Conservation (phyloP, 2,329 filamentous ascomycete species). For the Fusarium scirpi region DNA sequence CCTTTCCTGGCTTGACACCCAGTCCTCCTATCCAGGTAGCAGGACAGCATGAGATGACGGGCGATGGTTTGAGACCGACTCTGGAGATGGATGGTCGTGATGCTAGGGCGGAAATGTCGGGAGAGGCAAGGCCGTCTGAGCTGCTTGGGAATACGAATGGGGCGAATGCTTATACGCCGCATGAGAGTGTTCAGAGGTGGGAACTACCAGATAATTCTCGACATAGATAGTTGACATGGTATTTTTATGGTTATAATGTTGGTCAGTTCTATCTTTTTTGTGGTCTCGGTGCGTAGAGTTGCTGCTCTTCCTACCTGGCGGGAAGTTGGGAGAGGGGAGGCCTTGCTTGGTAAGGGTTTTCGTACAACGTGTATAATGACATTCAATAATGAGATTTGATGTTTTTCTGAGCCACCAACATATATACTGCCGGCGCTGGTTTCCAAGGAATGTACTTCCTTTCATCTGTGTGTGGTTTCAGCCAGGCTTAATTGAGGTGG, state of each 20-base stretch:
- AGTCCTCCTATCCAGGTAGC: slow-evolving; percentile 34
- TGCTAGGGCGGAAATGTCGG: slow-evolving; percentile 34
- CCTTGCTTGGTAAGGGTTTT: too few relatives aligned
- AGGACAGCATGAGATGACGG: slow-evolving; percentile 42
- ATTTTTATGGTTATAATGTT: too few relatives aligned
- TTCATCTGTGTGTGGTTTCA: background rate
- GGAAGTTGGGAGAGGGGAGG: background rate
- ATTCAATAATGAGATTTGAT: background rate
- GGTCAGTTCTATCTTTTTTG: background rate
- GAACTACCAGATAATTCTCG: slow-evolving; percentile 42
- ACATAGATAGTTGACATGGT: background rate
- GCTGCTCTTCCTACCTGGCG: background rate
- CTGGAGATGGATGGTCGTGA: slow-evolving; percentile 41
- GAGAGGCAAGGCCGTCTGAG: slow-evolving; percentile 33
- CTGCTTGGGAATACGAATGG: slow-evolving; percentile 28
- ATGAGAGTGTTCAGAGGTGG: slow-evolving; percentile 35
- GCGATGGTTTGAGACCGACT: slow-evolving; percentile 30
- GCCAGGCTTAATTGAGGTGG: background rate
- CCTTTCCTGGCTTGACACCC: slow-evolving; percentile 29
- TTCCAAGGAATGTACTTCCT: background rate
- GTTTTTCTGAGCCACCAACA: background rate
- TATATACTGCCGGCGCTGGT: background rate
- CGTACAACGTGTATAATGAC: background rate
- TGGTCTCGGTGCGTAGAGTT: accelerated
- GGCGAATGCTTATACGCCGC: slow-evolving; percentile 23